Conservation (phyloP, 768 basidiomycete genomes). For the Tylopilus subfusipes region DNA sequence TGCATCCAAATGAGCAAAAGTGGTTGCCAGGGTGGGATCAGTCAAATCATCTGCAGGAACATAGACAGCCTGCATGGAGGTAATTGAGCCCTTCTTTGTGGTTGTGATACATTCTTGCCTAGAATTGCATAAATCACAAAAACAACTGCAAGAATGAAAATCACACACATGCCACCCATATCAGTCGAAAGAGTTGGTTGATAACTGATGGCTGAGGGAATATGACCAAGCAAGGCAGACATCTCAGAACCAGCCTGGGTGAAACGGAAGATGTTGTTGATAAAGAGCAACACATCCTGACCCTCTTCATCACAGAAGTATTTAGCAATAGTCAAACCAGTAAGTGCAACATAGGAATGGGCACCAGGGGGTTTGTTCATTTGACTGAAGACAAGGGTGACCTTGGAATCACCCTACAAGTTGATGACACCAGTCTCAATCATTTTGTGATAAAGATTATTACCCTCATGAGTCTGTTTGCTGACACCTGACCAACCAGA, state of each 20-base stretch:
- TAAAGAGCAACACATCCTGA: slow-evolving; percentile 98
- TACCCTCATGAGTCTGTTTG: slow-evolving; percentile 99
- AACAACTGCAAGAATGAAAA: not conserved
- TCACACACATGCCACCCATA: too few relatives aligned
- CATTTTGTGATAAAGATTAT: slow-evolving; percentile 99
- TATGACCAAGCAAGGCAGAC: slow-evolving; percentile 99
- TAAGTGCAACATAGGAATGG: slow-evolving; percentile 99
- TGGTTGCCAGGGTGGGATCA: slow-evolving; percentile 98
- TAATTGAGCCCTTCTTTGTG: too few relatives aligned
- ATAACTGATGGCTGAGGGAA: slow-evolving; percentile 99
- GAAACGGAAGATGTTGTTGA: slow-evolving; percentile 99
- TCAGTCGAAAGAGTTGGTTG: too few relatives aligned
- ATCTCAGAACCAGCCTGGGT: too few relatives aligned
- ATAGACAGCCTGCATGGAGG: too few relatives aligned
- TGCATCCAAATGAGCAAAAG: slow-evolving; percentile 99
- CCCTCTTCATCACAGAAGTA: too few relatives aligned
- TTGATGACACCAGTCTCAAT: slow-evolving; percentile 99
- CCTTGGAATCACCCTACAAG: slow-evolving; percentile 96
- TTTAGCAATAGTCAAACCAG: too few relatives aligned
- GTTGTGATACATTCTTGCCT: slow-evolving; percentile 99
- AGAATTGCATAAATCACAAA: slow-evolving; percentile 9
- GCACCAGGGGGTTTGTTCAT: slow-evolving; percentile 99
- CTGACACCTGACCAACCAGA: slow-evolving; percentile 73
- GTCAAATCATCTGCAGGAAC: too few relatives aligned
- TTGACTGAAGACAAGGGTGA: slow-evolving; percentile 99